A percentile compares a stretch with the other conserved stretches of the same genome.
Conservation (phyloP, 202 grass and related monocot species). For the Setaria italica region DNA sequence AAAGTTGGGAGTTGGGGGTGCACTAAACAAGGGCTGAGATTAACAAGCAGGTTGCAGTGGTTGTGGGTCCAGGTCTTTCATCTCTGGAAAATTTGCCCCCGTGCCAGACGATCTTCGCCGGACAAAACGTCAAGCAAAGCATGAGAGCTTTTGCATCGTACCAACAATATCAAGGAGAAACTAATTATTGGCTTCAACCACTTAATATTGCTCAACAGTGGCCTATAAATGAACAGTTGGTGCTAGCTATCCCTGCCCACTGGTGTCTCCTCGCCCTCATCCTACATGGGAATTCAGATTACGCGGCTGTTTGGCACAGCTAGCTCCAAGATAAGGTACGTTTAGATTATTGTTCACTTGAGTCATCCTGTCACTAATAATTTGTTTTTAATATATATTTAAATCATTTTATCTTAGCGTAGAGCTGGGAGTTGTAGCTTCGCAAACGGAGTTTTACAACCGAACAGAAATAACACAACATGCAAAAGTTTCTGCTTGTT, state of each 20-base stretch:
- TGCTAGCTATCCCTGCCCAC: background rate
- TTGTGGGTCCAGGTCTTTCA: conserved; percentile 38
- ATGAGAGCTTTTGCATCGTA: conserved; percentile 3
- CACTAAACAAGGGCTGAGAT: no score
- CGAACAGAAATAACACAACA: background rate
- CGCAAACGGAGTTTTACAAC: background rate
- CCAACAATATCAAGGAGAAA: conserved; percentile 5
- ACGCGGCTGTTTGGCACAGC: background rate
- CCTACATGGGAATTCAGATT: background rate
- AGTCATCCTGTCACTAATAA: background rate
- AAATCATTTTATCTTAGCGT: background rate
- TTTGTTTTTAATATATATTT: background rate
- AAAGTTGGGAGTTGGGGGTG: no score
- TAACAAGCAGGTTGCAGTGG: background rate
- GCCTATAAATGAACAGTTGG: conserved; percentile 32
- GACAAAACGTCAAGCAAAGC: conserved; percentile 51
- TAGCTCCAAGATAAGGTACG: background rate
- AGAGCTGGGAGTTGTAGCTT: background rate
- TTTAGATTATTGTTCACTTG: background rate
- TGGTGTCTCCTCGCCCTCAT: background rate
- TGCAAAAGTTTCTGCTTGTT: background rate
- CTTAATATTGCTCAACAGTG: conserved; percentile 29
- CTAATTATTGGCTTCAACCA: conserved; percentile 38
- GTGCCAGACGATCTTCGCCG: conserved; percentile 18
- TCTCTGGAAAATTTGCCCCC: conserved; percentile 42